phyloP scores from a whole-genome alignment of 768 basidiomycete genomes.

The Tephrocybe sp. region DNA sequence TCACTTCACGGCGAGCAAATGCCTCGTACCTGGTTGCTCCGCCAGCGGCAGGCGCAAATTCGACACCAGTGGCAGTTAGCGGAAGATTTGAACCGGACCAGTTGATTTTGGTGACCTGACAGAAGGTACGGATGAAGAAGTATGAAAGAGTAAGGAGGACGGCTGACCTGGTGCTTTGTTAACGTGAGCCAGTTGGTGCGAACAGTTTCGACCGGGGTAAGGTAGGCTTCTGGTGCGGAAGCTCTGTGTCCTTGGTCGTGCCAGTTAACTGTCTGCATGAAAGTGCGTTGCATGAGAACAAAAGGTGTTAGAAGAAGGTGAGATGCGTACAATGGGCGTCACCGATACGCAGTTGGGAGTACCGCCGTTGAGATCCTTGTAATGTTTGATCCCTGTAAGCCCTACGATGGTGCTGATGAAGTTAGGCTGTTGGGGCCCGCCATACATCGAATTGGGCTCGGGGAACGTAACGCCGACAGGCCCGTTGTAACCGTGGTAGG shows the following conservation, averaged over 20 bases:
- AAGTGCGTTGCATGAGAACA: not conserved
- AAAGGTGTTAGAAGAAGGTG: not conserved
- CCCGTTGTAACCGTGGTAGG: constrained; percentile 52
- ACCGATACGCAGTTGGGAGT: constrained; percentile 56
- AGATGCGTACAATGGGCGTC: constrained; percentile 45
- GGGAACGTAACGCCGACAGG: constrained; percentile 56
- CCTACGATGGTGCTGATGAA: constrained; percentile 48
- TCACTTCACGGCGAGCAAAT: constrained; percentile 46
- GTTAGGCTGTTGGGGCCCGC: constrained; percentile 51
- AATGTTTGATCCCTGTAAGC: constrained; percentile 48
- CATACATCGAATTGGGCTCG: constrained; percentile 46
- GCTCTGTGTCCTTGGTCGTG: constrained; percentile 51
- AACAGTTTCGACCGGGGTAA: constrained; percentile 48
- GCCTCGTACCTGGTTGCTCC: constrained; percentile 39
- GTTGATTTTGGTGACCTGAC: constrained; percentile 45
- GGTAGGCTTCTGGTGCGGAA: constrained; percentile 54
- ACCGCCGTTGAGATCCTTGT: constrained; percentile 54
- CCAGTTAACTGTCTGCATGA: constrained; percentile 42
- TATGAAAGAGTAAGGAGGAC: not conserved
- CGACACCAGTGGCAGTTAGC: constrained; percentile 43
- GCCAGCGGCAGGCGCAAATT: constrained; percentile 41
- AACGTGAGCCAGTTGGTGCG: constrained; percentile 53
- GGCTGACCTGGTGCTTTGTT: constrained; percentile 34
- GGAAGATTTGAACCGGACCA: constrained; percentile 36
- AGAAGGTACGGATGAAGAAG: not conserved